Conservation (phyloP, 805 yeast genomes). For the Metschnikowia shivogae region DNA sequence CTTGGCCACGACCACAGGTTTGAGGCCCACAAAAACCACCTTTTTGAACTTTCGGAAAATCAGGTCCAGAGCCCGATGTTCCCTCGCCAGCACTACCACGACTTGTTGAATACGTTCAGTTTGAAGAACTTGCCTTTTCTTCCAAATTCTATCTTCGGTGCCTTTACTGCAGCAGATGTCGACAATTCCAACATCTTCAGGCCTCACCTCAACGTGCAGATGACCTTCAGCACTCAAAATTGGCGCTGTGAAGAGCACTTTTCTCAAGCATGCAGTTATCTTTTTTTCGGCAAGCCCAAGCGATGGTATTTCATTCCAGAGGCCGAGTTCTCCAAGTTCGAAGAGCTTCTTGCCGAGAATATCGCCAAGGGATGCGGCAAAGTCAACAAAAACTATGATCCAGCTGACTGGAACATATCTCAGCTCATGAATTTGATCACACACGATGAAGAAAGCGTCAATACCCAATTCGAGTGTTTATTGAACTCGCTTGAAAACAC, state of each 20-base stretch:
- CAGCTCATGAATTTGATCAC: conserved; percentile 16
- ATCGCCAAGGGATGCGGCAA: conserved; percentile 7
- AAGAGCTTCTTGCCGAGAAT: conserved; percentile 30
- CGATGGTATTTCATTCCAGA: conserved; percentile 65
- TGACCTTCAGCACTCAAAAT: conserved; percentile 50
- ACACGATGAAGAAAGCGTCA: conserved; percentile 14
- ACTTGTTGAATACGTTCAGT: conserved; percentile 49
- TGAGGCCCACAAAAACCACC: background rate
- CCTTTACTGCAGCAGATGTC: conserved; percentile 37
- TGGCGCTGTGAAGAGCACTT: conserved; percentile 64
- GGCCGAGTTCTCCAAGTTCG: conserved; percentile 49
- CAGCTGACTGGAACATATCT: conserved; percentile 20
- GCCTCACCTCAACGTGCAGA: conserved; percentile 48
- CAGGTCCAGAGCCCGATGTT: background rate
- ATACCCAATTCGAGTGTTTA: conserved; percentile 24
- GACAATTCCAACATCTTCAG: conserved; percentile 41
- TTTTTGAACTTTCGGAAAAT: background rate
- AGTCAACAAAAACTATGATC: conserved; percentile 19
- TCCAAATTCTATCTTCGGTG: conserved; percentile 46
- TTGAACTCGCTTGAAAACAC: conserved; percentile 30
- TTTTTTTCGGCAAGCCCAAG: conserved; percentile 51
- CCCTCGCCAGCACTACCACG: background rate
- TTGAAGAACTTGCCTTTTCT: conserved; percentile 49
- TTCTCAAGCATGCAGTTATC: conserved; percentile 49
- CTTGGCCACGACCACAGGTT: background rate